Evolutionary conservation across 1,284 basidiomycete species (phyloP).

Genomic region (Heterobasidion irregulare): DNA sequence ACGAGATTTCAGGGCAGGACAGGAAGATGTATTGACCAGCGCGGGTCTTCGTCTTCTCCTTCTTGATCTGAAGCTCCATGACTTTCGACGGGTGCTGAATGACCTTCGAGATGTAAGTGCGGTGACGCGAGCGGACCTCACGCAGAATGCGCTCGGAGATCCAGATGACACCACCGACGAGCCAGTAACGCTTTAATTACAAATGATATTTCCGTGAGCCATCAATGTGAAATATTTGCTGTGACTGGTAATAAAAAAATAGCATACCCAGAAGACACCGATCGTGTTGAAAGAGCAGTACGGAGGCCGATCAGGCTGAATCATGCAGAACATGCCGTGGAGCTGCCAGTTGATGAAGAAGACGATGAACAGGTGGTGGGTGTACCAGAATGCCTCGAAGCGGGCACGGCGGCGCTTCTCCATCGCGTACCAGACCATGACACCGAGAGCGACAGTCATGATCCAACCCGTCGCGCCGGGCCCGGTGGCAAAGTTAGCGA

Average conservation of each 20-base stretch:
- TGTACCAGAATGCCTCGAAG: constrained; percentile 88
- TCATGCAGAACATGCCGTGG: constrained; percentile 94
- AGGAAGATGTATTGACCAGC: constrained; percentile 90
- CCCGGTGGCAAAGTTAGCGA: constrained; percentile 77
- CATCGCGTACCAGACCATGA: constrained; percentile 78
- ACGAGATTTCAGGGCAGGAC: constrained; percentile 78
- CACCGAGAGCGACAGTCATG: constrained; percentile 63
- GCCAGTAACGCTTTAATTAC: constrained; percentile 68
- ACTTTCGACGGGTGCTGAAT: constrained; percentile 89
- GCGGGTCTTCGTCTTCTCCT: constrained; percentile 72
- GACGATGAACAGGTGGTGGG: constrained; percentile 80
- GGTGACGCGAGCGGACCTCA: constrained; percentile 79
- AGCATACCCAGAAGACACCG: constrained; percentile 82
- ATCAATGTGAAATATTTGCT: not conserved
- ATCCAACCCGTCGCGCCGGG: constrained; percentile 90
- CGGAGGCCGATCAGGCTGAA: constrained; percentile 80
- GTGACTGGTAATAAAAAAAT: no score
- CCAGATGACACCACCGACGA: constrained; percentile 80
- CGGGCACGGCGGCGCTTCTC: constrained; percentile 68
- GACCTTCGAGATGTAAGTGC: constrained; percentile 87
- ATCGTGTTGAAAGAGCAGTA: constrained; percentile 80
- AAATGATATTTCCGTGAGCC: not conserved
- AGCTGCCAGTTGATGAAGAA: constrained; percentile 91
- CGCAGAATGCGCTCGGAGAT: constrained; percentile 80
- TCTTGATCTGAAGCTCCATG: constrained; percentile 90